Base-by-base conservation (phyloP, 257 asterid genomes). In the Lycium barbarum region DNA sequence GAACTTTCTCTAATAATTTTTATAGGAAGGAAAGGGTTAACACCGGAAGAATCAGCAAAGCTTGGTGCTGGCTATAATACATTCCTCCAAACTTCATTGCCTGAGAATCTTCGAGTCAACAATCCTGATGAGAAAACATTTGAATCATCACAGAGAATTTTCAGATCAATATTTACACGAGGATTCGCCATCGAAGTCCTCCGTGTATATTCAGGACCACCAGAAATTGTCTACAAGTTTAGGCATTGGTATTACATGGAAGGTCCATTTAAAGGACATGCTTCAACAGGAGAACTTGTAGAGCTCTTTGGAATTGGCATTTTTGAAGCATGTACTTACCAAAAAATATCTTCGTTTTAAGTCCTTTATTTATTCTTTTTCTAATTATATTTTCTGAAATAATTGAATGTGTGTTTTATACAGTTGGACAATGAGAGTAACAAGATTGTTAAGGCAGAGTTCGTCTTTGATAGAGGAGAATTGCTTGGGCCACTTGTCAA, bases 171-270 rank as follows among this genome's bases (percentile, higher is more conserved):
- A 6, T 93, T 93, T 55, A 90, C 93, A 0, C 90, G 95, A 0
- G 97, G 98, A 58, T 95, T 93, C 68, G 94, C 95, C 3, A 2
- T 93, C 0, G 98, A 95, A 57, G 61, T 93, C 63, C 90, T 93
- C 8, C 84, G 91, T 43, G 97, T 95, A 17, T 93, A 89, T 55
- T 90, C 98, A 9, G 98, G 97, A 7, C 93, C 94, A 43, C 97
- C 98, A 2, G 65, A 86, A 12, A 93, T 95, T 22, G 79, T 83
- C 2, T 93, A 88, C 91, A 93, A 93, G 81, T 95, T 89, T 67
- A 91, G 98, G 90, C 98, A 93, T 18, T 95, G 97, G 97, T 95
- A 94, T 35, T 88, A 86, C 86, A 85, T 92, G 89, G 98, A 95
- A 47, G 98, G 94, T 14, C 87, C 95, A 66, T 95, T 65, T 80